Percentiles rank a stretch among this genome's conserved stretches.
These are phyloP conservation scores for Talaromyces pinophilus DNA, from an alignment of 2,329 filamentous ascomycete species.

Conservation along the genomic window DNA sequence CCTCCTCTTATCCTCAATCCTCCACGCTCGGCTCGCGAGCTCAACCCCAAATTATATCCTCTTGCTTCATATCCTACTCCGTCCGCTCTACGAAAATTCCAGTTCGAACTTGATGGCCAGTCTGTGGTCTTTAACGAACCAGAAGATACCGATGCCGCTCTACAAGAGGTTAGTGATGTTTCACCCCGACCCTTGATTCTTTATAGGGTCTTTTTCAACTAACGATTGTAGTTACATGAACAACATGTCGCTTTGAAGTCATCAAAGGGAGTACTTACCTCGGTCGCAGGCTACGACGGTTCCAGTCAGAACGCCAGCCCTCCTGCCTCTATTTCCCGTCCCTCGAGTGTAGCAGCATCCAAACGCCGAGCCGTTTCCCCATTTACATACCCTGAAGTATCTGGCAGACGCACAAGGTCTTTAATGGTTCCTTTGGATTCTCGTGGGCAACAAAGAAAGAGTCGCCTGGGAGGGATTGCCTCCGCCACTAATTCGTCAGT, in stretches of 20 bases:
- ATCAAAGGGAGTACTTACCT: conserved; percentile 52
- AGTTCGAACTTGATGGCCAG: conserved; percentile 67
- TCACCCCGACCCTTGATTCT: neutral
- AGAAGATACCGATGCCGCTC: conserved; percentile 56
- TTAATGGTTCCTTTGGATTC: conserved; percentile 49
- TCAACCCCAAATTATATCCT: conserved; percentile 89
- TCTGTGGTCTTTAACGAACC: conserved; percentile 65
- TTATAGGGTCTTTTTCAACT: neutral
- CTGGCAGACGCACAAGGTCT: conserved; percentile 32
- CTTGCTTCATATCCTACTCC: conserved; percentile 82
- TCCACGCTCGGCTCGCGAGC: conserved; percentile 66
- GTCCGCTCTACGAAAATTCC: conserved; percentile 72
- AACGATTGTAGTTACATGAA: conserved; percentile 43
- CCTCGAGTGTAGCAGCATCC: conserved; percentile 30
- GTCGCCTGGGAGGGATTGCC: conserved; percentile 30
- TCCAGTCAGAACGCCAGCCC: conserved; percentile 37
- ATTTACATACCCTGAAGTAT: conserved; percentile 57
- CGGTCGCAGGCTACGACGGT: conserved; percentile 46
- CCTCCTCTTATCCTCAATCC: conserved; percentile 80
- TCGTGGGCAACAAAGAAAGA: conserved; percentile 35
- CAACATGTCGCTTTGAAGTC: conserved; percentile 48
- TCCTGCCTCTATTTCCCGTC: conserved; percentile 30
- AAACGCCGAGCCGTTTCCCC: conserved; percentile 56
- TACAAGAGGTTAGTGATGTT: conserved; percentile 53
- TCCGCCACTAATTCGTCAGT: conserved; percentile 32